Evolutionary conservation across 441 rosid species (phyloP).

Genomic region (Raphanus hybrid): DNA sequence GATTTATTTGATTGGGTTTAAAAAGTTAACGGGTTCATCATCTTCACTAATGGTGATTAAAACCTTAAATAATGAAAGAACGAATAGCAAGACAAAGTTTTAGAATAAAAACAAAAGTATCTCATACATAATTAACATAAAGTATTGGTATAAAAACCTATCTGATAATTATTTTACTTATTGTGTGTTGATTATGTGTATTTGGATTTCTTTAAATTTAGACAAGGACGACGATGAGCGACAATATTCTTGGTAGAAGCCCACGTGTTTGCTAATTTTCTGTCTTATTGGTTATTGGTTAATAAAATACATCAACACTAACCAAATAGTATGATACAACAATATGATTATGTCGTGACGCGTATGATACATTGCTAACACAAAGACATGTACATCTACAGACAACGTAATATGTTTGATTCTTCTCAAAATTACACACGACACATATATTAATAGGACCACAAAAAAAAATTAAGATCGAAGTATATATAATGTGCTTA

Average conservation of each 20-base stretch:
- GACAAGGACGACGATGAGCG: conserved; percentile 22
- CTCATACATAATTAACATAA: conserved; percentile 14
- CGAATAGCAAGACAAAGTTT: conserved; percentile 29
- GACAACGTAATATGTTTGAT: conserved; percentile 11
- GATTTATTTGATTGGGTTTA: conserved; percentile 19
- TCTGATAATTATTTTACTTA: conserved; percentile 21
- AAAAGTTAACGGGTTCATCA: conserved; percentile 23
- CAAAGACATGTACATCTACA: neutral
- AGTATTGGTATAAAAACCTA: conserved; percentile 12
- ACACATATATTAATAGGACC: neutral
- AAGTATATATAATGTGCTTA: neutral
- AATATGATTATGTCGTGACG: conserved; percentile 39
- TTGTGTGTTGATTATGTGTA: conserved; percentile 11
- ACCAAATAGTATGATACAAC: conserved; percentile 26
- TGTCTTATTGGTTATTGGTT: conserved; percentile 29
- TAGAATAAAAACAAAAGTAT: conserved; percentile 10
- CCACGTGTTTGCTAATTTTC: conserved; percentile 28
- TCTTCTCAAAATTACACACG: neutral
- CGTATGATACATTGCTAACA: conserved; percentile 6
- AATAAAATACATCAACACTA: conserved; percentile 15
- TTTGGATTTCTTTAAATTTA: conserved; percentile 11
- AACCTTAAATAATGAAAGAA: conserved; percentile 22
- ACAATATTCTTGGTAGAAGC: conserved; percentile 31
- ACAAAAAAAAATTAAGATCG: neutral
- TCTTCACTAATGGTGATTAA: conserved; percentile 12